Evolutionary conservation across 495 filamentous ascomycete species (phyloP).

Genomic region (Penicillium pancosmium): DNA sequence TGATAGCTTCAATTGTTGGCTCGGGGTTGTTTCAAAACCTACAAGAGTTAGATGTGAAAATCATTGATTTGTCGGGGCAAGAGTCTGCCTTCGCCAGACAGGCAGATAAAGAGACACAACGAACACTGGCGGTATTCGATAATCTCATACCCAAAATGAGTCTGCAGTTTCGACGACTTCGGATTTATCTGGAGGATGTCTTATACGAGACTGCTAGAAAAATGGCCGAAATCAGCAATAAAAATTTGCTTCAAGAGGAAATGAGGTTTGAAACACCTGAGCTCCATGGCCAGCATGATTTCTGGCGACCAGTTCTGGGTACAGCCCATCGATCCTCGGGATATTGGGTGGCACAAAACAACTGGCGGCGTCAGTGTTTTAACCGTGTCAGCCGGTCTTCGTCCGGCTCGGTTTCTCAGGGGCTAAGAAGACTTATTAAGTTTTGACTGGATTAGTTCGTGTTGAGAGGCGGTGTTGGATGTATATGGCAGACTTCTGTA

Average conservation of each 20-base stretch:
- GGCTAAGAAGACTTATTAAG: neutral
- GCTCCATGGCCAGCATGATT: neutral
- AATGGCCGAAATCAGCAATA: neutral
- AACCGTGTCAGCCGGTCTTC: neutral
- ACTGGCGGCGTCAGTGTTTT: neutral
- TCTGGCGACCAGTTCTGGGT: neutral
- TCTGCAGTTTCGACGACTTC: neutral
- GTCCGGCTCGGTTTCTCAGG: neutral
- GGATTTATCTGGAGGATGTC: neutral
- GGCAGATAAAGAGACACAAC: neutral
- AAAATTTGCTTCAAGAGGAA: neutral
- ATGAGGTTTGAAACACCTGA: neutral
- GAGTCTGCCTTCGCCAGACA: neutral
- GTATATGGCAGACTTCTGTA: too few relatives aligned
- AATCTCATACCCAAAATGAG: neutral
- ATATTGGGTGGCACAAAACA: conserved; percentile 1
- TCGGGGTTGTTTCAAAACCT: neutral
- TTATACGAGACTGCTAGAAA: neutral
- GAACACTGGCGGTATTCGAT: neutral
- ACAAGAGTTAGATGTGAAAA: neutral
- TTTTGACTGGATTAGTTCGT: neutral
- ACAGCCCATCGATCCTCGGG: neutral
- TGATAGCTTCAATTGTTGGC: neutral
- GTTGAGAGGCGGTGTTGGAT: neutral
- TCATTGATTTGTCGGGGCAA: neutral